Evolutionary conservation across 129 eudicot genomes (phyloP).

Genomic region (Scalesia atractyloides): DNA sequence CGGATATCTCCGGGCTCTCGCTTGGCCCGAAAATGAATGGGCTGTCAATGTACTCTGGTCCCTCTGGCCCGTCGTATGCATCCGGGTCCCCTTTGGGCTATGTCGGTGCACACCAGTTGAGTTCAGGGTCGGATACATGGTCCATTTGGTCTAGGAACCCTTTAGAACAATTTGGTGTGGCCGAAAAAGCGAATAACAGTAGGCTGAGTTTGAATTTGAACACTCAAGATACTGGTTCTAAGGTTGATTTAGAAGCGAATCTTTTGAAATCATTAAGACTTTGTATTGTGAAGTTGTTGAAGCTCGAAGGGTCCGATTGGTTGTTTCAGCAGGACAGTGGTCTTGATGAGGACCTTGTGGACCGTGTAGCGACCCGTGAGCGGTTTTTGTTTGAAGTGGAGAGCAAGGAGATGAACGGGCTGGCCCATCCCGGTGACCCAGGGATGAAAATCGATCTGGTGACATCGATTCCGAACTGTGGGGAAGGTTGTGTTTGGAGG

Average conservation of each 20-base stretch:
- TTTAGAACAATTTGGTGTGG: slow-evolving; percentile 83
- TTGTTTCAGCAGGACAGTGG: slow-evolving; percentile 88
- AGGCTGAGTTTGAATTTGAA: slow-evolving; percentile 17
- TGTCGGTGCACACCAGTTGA: slow-evolving; percentile 43
- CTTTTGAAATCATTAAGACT: slow-evolving; percentile 76
- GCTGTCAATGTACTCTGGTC: slow-evolving; percentile 38
- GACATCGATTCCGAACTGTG: slow-evolving; percentile 84
- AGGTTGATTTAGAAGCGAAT: slow-evolving; percentile 67
- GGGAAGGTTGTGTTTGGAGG: slow-evolving; percentile 90
- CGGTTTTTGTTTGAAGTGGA: slow-evolving; percentile 75
- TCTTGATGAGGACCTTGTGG: slow-evolving; percentile 85
- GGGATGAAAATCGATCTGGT: slow-evolving; percentile 48
- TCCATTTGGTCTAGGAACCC: slow-evolving; percentile 84
- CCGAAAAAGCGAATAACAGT: slow-evolving; percentile 43
- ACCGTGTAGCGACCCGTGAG: slow-evolving; percentile 86
- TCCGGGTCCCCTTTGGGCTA: slow-evolving; percentile 51
- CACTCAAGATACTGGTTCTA: slow-evolving; percentile 52
- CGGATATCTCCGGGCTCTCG: slow-evolving; percentile 78
- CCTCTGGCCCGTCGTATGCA: slow-evolving; percentile 48
- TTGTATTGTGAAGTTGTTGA: slow-evolving; percentile 70
- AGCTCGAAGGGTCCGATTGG: slow-evolving; percentile 91
- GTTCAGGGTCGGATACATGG: slow-evolving; percentile 52
- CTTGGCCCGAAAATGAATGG: slow-evolving; percentile 45
- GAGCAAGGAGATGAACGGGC: slow-evolving; percentile 52
- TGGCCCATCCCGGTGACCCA: slow-evolving; percentile 40